These are phyloP conservation scores for Acer saccharum DNA, from an alignment of 345 rosid genomes.

Conservation along the genomic window DNA sequence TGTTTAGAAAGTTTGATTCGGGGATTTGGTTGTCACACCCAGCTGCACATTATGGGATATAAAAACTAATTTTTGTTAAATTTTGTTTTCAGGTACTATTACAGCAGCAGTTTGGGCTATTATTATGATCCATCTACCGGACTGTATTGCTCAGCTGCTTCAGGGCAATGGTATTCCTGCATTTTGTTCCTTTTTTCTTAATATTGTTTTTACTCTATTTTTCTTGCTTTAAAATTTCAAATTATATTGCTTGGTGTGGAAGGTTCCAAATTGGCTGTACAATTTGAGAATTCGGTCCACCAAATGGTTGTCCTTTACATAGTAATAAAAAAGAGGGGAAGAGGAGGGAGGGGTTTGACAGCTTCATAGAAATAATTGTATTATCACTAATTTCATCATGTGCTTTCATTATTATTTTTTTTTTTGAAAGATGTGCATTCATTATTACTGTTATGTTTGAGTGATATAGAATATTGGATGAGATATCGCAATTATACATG, in stretches of 20 bases:
- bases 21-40: neutral
- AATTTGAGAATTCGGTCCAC: neutral
- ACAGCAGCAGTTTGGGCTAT: conserved; percentile 89
- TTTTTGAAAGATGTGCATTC: neutral
- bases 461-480: neutral
- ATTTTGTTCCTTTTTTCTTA: neutral
- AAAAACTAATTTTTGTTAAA: neutral
- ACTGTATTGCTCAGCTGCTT: conserved; percentile 74
- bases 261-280: neutral
- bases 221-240: neutral
- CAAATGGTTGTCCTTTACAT: neutral
- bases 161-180: conserved; percentile 76
- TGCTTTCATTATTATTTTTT: neutral
- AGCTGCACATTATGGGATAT: neutral
- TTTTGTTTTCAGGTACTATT: conserved; percentile 72
- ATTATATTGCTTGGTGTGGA: neutral
- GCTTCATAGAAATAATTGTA: neutral
- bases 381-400: neutral
- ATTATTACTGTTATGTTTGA: neutral
- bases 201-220: neutral
- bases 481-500: neutral
- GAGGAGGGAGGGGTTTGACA: neutral
- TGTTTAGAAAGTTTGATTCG: neutral
- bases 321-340: neutral
- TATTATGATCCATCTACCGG: conserved; percentile 85